Percentiles rank a stretch among this genome's conserved stretches.
Evolutionary conservation across 129 eudicot genomes (phyloP).

Genomic region (Ambrosia artemisiifolia): DNA sequence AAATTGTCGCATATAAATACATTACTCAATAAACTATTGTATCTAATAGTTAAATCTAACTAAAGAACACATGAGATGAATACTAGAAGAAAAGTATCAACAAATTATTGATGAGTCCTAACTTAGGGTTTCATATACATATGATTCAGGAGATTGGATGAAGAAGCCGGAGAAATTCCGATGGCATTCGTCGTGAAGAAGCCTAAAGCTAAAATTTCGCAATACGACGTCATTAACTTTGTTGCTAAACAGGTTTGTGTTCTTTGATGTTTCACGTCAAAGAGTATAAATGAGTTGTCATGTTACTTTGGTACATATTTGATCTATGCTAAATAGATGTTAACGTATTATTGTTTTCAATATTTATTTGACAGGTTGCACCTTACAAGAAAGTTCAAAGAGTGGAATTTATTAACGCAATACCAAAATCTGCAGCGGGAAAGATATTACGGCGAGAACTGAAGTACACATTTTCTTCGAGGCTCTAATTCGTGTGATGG

Average conservation of each 20-base stretch:
- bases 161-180: conserved; percentile 78
- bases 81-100: too few relatives aligned
- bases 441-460: conserved; percentile 64
- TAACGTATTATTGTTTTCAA: background rate
- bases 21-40: too few relatives aligned
- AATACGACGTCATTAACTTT: conserved; percentile 41
- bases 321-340: background rate
- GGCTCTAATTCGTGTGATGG: background rate
- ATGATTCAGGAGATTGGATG: conserved; percentile 52
- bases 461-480: conserved; percentile 11
- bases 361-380: conserved; percentile 48
- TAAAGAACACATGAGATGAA: too few relatives aligned
- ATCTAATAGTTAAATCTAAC: too few relatives aligned
- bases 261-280: background rate
- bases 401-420: conserved; percentile 44
- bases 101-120: background rate
- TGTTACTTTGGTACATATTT: background rate
- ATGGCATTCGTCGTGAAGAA: conserved; percentile 64
- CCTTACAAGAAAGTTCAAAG: conserved; percentile 78
- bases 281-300: too few relatives aligned
- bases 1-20: too few relatives aligned
- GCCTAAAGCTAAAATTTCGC: conserved; percentile 38
- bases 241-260: conserved; percentile 56
- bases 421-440: conserved; percentile 80
- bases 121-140: background rate